Conservation (phyloP, 345 rosid species). For the Kandelia obovata region DNA sequence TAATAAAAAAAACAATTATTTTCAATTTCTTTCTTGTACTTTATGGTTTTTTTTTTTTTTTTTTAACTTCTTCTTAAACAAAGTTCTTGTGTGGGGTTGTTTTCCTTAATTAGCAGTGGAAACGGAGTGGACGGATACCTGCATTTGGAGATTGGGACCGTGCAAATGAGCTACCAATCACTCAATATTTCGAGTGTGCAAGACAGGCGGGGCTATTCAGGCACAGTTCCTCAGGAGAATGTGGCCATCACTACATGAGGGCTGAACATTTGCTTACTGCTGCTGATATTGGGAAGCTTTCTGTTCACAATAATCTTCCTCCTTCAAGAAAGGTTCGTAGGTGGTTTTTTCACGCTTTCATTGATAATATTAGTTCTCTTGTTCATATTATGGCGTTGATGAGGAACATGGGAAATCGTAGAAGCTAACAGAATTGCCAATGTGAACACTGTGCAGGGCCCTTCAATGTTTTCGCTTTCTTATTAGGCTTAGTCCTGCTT, state of each 20-base stretch:
- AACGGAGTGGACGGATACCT: slow-evolving; percentile 83
- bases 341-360: not conserved
- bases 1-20: no score
- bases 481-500: no score
- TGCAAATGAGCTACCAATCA: slow-evolving; percentile 81
- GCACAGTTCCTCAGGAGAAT: slow-evolving; percentile 61
- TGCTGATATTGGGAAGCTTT: slow-evolving; percentile 21
- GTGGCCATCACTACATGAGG: slow-evolving; percentile 22
- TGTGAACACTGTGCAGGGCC: not conserved
- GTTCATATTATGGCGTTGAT: no score
- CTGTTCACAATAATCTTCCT: slow-evolving; percentile 13
- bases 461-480: no score
- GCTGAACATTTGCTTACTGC: slow-evolving; percentile 28
- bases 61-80: not conserved
- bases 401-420: no score
- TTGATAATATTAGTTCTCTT: not conserved
- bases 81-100: not conserved
- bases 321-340: slow-evolving; percentile 41
- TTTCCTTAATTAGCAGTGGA: slow-evolving; percentile 28
- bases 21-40: not conserved
- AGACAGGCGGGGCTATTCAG: slow-evolving; percentile 82
- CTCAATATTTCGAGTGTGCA: slow-evolving; percentile 91
- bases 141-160: slow-evolving; percentile 89
- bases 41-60: not conserved
- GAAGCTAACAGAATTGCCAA: not conserved